These are phyloP conservation scores for Golubevia pallescens DNA, from an alignment of 1,284 basidiomycete species.

Conservation along the genomic window DNA sequence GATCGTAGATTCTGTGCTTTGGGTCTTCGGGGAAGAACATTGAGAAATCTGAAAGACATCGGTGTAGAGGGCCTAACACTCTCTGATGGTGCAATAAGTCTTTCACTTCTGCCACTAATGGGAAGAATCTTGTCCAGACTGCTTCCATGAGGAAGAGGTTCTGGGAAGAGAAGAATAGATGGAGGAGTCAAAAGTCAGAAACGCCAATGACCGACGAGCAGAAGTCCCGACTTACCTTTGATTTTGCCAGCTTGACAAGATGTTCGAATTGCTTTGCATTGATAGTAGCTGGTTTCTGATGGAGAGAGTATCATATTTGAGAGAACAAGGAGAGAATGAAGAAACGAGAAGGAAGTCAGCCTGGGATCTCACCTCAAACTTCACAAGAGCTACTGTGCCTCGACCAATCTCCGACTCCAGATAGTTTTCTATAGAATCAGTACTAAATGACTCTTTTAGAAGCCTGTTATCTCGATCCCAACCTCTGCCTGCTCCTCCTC, in stretches of 20 bases:
- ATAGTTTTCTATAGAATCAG: too few species aligned
- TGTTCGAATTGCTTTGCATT: conserved; percentile 68
- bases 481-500: too few species aligned
- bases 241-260: conserved; percentile 75
- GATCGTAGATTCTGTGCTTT: conserved; percentile 82
- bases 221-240: conserved; percentile 14
- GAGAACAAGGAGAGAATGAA: too few species aligned
- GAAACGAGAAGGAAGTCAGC: too few species aligned
- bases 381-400: too few species aligned
- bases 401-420: too few species aligned
- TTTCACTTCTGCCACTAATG: conserved; percentile 31
- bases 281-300: conserved; percentile 67
- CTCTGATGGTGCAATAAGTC: conserved; percentile 29
- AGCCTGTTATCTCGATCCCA: too few species aligned
- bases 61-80: conserved; percentile 27
- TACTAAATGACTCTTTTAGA: too few species aligned
- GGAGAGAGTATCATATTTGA: background rate
- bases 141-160: conserved; percentile 52
- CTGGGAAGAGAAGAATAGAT: background rate
- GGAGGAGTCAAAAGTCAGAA: conserved; percentile 8
- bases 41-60: conserved; percentile 32
- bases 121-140: conserved; percentile 49
- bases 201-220: too few species aligned
- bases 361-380: too few species aligned
- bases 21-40: conserved; percentile 30